Evolutionary conservation across 176 grass and related monocot species (phyloP), one percentile per base, ranked within the genome.

Genomic region (Pharus latifolius): DNA sequence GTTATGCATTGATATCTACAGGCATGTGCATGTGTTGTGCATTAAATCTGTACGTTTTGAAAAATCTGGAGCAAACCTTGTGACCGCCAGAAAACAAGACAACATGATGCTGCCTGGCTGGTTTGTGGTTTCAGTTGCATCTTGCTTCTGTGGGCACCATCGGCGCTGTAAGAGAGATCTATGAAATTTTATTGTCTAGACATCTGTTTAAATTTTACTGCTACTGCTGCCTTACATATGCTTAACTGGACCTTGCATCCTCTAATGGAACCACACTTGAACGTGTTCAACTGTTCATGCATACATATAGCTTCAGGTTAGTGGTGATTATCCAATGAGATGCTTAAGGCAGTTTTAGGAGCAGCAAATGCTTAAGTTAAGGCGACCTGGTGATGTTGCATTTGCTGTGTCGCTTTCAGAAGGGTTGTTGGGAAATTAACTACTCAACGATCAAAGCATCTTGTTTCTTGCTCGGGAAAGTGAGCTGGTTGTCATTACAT

Each of bases 31-130:
- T 61, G 44, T 20, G 61, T 43, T 24, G 53, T 4, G 20, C 37
- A 40, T 47, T 74, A 26, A 67, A 23, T 22, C 24, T 2, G 63
- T 26, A 2, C 14, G 22, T 22, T 45, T 57, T 70, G 71, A 41
- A 47, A 83, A 78, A 19, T 67, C 44, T 48, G 69, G 75, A 37
- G 61, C 45, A 67, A 28, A 38, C 61, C 75, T n/a, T 25, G 52
- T 81, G 71, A 62, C 54, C 24, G 59, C 74, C 49, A 25, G 66
- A 65, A 65, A 78, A 52, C 67, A 78, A 72, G 81, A 31, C 49
- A 50, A 8, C 30, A 60, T 41, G 33, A 60, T 66, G 27, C 20
- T 67, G 37, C 56, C 11, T 55, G 56, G 56, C 72, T 83, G 73
- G 34, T 65, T 34, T n/a, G n/a, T n/a, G n/a, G n/a, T n/a, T 52